A percentile compares a stretch with the other conserved stretches of the same genome.
Evolutionary conservation across 805 yeast genomes (phyloP).

Genomic region (Ogataea polymorpha): DNA sequence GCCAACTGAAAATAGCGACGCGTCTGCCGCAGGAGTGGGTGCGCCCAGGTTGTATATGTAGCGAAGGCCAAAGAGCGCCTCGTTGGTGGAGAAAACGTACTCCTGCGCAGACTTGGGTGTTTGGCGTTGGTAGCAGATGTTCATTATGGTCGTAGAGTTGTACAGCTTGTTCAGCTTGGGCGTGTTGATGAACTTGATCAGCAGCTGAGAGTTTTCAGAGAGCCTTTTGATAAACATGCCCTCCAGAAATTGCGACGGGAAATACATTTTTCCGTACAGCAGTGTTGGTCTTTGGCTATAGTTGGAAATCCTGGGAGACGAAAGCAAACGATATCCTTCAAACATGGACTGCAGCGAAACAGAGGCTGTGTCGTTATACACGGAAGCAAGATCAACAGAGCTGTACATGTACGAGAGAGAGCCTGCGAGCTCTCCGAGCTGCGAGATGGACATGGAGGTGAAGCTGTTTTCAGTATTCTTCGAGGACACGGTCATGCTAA

Average conservation of each 20-base stretch:
- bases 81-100: slow-evolving; percentile 77
- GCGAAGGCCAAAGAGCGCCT: slow-evolving; percentile 77
- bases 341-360: slow-evolving; percentile 64
- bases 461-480: slow-evolving; percentile 68
- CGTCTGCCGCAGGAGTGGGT: slow-evolving; percentile 11
- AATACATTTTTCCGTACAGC: slow-evolving; percentile 80
- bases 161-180: slow-evolving; percentile 30
- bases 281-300: slow-evolving; percentile 38
- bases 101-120: slow-evolving; percentile 65
- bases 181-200: slow-evolving; percentile 73
- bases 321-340: slow-evolving; percentile 59
- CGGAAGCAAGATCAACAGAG: slow-evolving; percentile 47
- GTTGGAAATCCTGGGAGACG: slow-evolving; percentile 6
- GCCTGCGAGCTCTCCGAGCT: slow-evolving; percentile 66
- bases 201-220: slow-evolving; percentile 56
- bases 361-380: slow-evolving; percentile 48
- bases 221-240: slow-evolving; percentile 77
- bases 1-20: slow-evolving; percentile 64
- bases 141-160: slow-evolving; percentile 45
- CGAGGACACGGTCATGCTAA: slow-evolving; percentile 63
- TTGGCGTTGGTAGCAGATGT: slow-evolving; percentile 69
- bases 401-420: slow-evolving; percentile 80
- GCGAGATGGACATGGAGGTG: slow-evolving; percentile 68
- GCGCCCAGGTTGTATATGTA: slow-evolving; percentile 64
- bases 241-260: slow-evolving; percentile 83